phyloP scores from a whole-genome alignment of 164 flowering plant species.

The Chloranthus sessilifolius region DNA sequence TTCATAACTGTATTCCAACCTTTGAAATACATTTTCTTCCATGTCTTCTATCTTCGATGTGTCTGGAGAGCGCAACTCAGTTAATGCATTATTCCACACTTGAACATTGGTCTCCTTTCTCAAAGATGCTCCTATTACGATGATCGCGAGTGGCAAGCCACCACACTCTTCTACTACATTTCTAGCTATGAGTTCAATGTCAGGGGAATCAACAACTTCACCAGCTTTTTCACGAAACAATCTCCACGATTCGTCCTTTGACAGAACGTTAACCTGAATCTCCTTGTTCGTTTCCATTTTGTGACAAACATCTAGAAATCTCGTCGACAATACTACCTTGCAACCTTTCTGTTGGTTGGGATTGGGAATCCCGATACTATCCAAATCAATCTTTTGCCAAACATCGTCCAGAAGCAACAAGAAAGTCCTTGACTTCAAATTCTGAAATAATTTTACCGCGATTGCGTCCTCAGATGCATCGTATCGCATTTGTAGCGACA shows the following conservation, averaged over 20 bases:
- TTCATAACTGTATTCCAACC: constrained; percentile 14
- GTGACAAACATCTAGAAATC: constrained; percentile 13
- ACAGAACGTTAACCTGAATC: constrained; percentile 8
- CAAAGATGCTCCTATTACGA: constrained; percentile 15
- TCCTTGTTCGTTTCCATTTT: constrained; percentile 13
- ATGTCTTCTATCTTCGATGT: not conserved
- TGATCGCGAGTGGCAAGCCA: constrained; percentile 23
- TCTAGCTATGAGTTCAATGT: constrained; percentile 6
- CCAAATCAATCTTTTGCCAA: constrained; percentile 16
- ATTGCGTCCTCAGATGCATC: constrained; percentile 4
- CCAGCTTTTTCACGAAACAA: constrained; percentile 11
- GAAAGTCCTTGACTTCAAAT: constrained; percentile 8
- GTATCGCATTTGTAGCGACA: not conserved
- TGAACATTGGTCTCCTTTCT: not conserved
- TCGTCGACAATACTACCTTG: constrained; percentile 17
- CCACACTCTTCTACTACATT: constrained; percentile 11
- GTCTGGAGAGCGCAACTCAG: constrained; percentile 9
- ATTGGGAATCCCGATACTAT: constrained; percentile 25
- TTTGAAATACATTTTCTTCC: constrained; percentile 8
- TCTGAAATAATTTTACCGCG: constrained; percentile 12
- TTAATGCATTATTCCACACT: constrained; percentile 21
- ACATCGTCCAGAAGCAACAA: constrained; percentile 26
- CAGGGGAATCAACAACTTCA: not conserved
- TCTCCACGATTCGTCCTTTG: constrained; percentile 17
- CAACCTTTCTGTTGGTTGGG: constrained; percentile 11